phyloP scores from a whole-genome alignment of 1,284 basidiomycete genomes.

The Microbotryum intermedium region DNA sequence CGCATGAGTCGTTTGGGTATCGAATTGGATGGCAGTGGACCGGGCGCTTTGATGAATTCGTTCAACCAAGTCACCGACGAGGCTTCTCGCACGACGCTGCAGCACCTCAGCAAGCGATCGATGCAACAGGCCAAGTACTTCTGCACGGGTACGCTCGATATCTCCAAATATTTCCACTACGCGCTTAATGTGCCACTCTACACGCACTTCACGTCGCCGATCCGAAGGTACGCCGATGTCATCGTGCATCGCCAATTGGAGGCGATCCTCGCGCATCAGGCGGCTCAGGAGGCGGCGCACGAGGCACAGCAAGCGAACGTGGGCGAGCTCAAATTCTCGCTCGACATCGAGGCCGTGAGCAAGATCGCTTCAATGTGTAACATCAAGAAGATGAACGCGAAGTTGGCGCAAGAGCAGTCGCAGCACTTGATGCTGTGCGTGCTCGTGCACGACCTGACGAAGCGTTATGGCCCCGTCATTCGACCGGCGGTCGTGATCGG shows the following conservation, averaged over 20 bases:
- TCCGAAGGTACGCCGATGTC: conserved; percentile 68
- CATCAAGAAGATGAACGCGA: conserved; percentile 82
- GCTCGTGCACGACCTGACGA: conserved; percentile 82
- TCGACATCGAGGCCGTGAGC: conserved; percentile 94
- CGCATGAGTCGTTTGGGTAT: conserved; percentile 76
- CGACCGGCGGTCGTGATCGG: conserved; percentile 86
- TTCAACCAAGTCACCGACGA: conserved; percentile 65
- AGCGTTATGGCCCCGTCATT: conserved; percentile 87
- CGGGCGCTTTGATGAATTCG: conserved; percentile 74
- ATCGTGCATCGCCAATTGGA: conserved; percentile 95
- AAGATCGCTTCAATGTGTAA: conserved; percentile 97
- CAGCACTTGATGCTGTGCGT: conserved; percentile 90
- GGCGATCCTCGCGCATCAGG: conserved; percentile 52
- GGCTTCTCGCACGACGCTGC: conserved; percentile 50
- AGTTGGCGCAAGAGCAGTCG: conserved; percentile 90
- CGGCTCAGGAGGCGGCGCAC: neutral
- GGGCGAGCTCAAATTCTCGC: conserved; percentile 74
- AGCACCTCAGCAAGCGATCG: conserved; percentile 42
- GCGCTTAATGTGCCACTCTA: conserved; percentile 85
- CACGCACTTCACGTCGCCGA: conserved; percentile 74
- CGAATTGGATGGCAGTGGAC: conserved; percentile 67
- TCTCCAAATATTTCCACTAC: conserved; percentile 94
- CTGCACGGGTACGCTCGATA: conserved; percentile 98
- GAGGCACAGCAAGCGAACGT: neutral
- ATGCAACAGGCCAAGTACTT: conserved; percentile 93